phyloP scores from a whole-genome alignment of 1,284 basidiomycete genomes.

The Calocybe gambosa region DNA sequence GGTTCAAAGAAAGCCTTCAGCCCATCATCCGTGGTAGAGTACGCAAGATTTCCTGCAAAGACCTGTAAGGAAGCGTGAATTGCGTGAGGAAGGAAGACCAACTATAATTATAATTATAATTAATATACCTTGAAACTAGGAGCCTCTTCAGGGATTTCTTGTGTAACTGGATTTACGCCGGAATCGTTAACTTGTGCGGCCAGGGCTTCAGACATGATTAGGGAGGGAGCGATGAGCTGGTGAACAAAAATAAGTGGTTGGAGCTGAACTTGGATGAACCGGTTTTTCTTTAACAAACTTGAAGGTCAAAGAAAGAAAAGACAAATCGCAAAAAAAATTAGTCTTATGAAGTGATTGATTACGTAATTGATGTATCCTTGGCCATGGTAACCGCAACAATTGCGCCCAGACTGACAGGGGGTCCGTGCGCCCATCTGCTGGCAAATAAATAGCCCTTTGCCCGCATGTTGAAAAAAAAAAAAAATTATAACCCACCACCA shows the following conservation, averaged over 20 bases:
- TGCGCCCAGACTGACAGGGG: constrained; percentile 2
- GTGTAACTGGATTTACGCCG: constrained; percentile 71
- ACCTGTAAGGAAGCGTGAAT: constrained; percentile 44
- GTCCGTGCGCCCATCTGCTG: constrained; percentile 23
- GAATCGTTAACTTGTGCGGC: constrained; percentile 72
- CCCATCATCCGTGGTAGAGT: constrained; percentile 84
- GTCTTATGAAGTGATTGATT: constrained; percentile 24
- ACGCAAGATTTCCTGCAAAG: constrained; percentile 85
- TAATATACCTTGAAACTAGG: constrained; percentile 77
- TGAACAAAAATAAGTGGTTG: constrained; percentile 44
- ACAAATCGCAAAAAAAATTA: constrained; percentile 36
- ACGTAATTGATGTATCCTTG: constrained; percentile 22
- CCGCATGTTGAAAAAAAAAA: constrained; percentile 8
- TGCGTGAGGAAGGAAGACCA: too few species aligned
- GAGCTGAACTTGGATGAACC: constrained; percentile 64
- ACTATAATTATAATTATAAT: too few species aligned
- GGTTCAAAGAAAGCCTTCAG: constrained; percentile 84
- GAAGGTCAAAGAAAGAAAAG: constrained; percentile 45
- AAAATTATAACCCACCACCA: constrained; percentile 1
- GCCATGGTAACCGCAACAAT: constrained; percentile 17
- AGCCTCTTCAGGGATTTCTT: constrained; percentile 62
- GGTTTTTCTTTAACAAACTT: constrained; percentile 73
- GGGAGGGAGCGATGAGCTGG: constrained; percentile 41
- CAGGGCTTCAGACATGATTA: constrained; percentile 81
- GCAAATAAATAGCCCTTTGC: too few species aligned